Conservation (phyloP, 495 filamentous ascomycete species). For the Penicillium roqueforti region DNA sequence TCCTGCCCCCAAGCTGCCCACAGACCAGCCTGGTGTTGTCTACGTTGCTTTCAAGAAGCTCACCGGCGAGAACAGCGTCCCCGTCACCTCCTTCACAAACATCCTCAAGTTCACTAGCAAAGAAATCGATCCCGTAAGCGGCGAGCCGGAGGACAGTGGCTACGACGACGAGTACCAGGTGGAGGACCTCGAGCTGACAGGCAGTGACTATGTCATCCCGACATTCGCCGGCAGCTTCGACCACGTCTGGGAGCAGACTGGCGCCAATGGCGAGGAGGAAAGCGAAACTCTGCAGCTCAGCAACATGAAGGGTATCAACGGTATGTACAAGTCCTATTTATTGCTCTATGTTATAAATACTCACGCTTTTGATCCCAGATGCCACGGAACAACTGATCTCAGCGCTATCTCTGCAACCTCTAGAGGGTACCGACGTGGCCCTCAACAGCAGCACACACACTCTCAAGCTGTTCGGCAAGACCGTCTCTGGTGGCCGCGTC, state of each 20-base stretch:
- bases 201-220: constrained; percentile 90
- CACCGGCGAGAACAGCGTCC: constrained; percentile 62
- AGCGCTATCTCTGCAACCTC: constrained; percentile 81
- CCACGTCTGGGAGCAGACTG: constrained; percentile 94
- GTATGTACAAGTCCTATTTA: constrained; percentile 49
- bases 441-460: constrained; percentile 86
- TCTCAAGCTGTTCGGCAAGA: constrained; percentile 94
- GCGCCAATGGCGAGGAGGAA: constrained; percentile 80
- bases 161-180: constrained; percentile 99
- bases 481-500: constrained; percentile 83
- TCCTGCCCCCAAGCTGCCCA: constrained; percentile 72
- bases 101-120: constrained; percentile 94
- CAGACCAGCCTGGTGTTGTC: constrained; percentile 82
- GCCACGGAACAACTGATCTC: constrained; percentile 88
- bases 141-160: constrained; percentile 84
- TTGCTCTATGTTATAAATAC: constrained; percentile 12
- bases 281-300: constrained; percentile 88
- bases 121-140: constrained; percentile 93
- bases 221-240: constrained; percentile 92
- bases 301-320: constrained; percentile 85
- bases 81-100: constrained; percentile 81
- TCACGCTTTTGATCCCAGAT: constrained; percentile 66
- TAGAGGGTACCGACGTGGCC: constrained; percentile 89
- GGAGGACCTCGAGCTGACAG: constrained; percentile 84
- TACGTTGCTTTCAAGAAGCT: constrained; percentile 92